Percentiles rank a stretch among this genome's conserved stretches.
These are phyloP conservation scores for Jamesozyma gamospora DNA, from an alignment of 805 yeast genomes.

Conservation along the genomic window DNA sequence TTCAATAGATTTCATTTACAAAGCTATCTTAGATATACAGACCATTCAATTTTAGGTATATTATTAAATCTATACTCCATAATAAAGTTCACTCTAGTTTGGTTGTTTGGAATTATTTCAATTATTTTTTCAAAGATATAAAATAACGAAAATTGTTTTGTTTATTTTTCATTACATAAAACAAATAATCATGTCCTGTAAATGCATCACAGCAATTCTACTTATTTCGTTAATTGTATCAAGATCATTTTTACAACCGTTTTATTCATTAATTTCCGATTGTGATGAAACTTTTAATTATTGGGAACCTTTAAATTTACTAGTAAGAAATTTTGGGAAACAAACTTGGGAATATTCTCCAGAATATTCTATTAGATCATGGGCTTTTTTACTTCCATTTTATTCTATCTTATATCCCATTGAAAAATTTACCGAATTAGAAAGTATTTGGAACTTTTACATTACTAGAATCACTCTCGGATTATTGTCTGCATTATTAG, in stretches of 20 bases:
- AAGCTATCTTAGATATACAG: no score
- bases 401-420: conserved; percentile 19
- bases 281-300: conserved; percentile 90
- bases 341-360: conserved; percentile 98
- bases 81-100: no score
- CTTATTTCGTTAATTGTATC: conserved; percentile 14
- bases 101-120: no score
- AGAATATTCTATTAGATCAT: conserved; percentile 75
- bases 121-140: no score
- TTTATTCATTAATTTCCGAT: conserved; percentile 63
- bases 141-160: no score
- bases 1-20: no score
- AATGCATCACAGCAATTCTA: conserved; percentile 5
- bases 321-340: conserved; percentile 75
- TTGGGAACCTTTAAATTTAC: conserved; percentile 84
- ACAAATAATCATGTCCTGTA: conserved; percentile 1
- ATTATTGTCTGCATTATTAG: conserved; percentile 29
- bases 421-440: conserved; percentile 24
- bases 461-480: conserved; percentile 21
- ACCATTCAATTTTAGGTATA: no score
- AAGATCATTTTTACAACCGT: conserved; percentile 32
- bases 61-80: no score
- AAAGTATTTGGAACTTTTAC: conserved; percentile 19
- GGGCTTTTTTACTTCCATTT: conserved; percentile 56
- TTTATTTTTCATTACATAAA: no score